Percentiles rank a stretch among this genome's conserved stretches.
Evolutionary conservation across 2,329 filamentous ascomycete species (phyloP).

Genomic region (Aspergillus brunneoviolaceus): DNA sequence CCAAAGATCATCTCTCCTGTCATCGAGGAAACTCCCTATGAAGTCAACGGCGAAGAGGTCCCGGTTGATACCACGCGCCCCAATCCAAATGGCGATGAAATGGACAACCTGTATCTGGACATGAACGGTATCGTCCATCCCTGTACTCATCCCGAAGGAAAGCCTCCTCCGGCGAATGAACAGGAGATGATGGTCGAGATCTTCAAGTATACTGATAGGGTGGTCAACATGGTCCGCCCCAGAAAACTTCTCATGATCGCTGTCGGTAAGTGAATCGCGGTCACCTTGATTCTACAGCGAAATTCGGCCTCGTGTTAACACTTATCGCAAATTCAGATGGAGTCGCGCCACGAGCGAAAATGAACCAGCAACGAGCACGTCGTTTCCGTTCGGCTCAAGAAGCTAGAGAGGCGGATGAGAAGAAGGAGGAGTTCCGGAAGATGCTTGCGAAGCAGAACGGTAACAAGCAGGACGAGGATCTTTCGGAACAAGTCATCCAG

Average conservation of each 20-base stretch:
- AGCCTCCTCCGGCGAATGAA: constrained; percentile 85
- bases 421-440: constrained; percentile 84
- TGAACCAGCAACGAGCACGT: constrained; percentile 97
- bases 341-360: constrained; percentile 95
- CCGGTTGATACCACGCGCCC: constrained; percentile 80
- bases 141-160: constrained; percentile 94
- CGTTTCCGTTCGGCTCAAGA: constrained; percentile 94
- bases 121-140: constrained; percentile 99
- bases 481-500: constrained; percentile 64
- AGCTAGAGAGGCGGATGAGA: constrained; percentile 87
- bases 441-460: constrained; percentile 77
- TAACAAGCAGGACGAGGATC: constrained; percentile 60
- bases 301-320: not conserved
- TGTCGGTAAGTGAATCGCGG: constrained; percentile 60
- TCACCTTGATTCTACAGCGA: not conserved
- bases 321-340: constrained; percentile 65
- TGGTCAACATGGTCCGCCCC: constrained; percentile 97
- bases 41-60: constrained; percentile 78
- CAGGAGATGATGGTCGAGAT: constrained; percentile 99
- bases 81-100: constrained; percentile 96
- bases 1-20: constrained; percentile 95
- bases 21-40: constrained; percentile 77
- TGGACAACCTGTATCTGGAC: constrained; percentile 96
- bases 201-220: constrained; percentile 97
- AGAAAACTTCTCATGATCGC: constrained; percentile 96